Percentiles rank a stretch among this genome's conserved stretches.
These are phyloP conservation scores for Tricholoma furcatifolium DNA, from an alignment of 768 basidiomycete genomes.

Conservation along the genomic window DNA sequence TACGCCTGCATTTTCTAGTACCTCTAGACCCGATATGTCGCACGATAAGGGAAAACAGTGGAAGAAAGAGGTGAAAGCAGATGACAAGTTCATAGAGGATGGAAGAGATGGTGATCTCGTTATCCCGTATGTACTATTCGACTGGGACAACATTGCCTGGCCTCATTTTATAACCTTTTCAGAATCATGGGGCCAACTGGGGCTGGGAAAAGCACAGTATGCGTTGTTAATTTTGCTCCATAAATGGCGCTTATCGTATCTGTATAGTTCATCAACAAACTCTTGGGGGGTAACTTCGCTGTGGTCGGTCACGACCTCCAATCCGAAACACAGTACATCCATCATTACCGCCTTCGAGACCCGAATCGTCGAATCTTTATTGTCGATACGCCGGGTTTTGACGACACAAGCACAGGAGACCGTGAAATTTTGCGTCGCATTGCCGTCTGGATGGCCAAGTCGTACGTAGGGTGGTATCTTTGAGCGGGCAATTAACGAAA, in stretches of 20 bases:
- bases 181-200: slow-evolving; percentile 9
- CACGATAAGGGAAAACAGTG: not conserved
- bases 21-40: no score
- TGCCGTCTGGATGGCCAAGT: slow-evolving; percentile 11
- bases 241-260: not conserved
- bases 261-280: slow-evolving; percentile 8
- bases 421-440: slow-evolving; percentile 10
- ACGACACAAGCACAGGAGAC: slow-evolving; percentile 10
- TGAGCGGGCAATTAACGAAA: not conserved
- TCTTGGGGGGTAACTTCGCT: not conserved
- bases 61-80: slow-evolving; percentile 5
- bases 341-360: slow-evolving; percentile 6
- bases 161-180: not conserved
- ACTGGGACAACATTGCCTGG: not conserved
- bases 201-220: slow-evolving; percentile 10
- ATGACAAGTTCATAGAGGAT: slow-evolving; percentile 2
- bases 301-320: slow-evolving; percentile 7
- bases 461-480: not conserved
- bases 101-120: slow-evolving; percentile 6
- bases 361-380: slow-evolving; percentile 4
- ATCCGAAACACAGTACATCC: slow-evolving; percentile 5
- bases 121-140: slow-evolving; percentile 1
- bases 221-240: not conserved
- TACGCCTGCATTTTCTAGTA: no score
- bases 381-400: slow-evolving; percentile 11